Conservation (phyloP, 1,284 basidiomycete species). For the Trametes versicolor region DNA sequence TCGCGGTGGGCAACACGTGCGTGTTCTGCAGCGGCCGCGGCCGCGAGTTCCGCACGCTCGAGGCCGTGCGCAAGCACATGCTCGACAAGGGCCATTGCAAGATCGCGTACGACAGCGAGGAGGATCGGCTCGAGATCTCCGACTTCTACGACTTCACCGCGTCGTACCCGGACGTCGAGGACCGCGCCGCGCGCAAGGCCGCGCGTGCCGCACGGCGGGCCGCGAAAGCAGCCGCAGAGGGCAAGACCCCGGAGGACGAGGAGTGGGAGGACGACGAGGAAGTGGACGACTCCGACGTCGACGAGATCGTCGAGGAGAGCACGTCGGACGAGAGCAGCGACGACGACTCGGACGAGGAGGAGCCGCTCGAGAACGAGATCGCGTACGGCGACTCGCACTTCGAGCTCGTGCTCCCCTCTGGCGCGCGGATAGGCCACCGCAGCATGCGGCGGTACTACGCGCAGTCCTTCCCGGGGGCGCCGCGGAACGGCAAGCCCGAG, state of each 20-base stretch:
- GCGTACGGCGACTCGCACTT: conserved; percentile 81
- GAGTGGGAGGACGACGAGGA: conserved; percentile 69
- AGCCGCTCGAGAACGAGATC: conserved; percentile 62
- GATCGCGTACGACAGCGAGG: conserved; percentile 87
- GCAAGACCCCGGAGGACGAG: conserved; percentile 54
- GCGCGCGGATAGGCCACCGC: conserved; percentile 92
- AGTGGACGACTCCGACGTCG: conserved; percentile 58
- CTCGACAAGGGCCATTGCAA: conserved; percentile 96
- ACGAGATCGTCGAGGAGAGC: conserved; percentile 61
- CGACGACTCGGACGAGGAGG: conserved; percentile 48
- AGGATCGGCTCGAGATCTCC: conserved; percentile 87
- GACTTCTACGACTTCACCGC: conserved; percentile 95
- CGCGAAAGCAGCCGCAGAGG: conserved; percentile 42
- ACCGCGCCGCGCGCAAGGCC: conserved; percentile 45
- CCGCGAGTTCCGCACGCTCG: conserved; percentile 80
- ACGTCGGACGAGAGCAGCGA: conserved; percentile 46
- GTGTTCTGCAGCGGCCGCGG: conserved; percentile 88
- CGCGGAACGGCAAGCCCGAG: conserved; percentile 51
- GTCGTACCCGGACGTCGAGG: conserved; percentile 75
- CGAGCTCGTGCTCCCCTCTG: conserved; percentile 96
- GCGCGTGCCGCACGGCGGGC: conserved; percentile 41
- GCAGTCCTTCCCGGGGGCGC: conserved; percentile 72
- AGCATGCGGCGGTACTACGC: conserved; percentile 89
- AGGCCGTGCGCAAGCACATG: conserved; percentile 95
- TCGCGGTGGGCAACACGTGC: conserved; percentile 93